Evolutionary conservation across 2,329 filamentous ascomycete genomes (phyloP).

Genomic region (Sporothrix sp.): DNA sequence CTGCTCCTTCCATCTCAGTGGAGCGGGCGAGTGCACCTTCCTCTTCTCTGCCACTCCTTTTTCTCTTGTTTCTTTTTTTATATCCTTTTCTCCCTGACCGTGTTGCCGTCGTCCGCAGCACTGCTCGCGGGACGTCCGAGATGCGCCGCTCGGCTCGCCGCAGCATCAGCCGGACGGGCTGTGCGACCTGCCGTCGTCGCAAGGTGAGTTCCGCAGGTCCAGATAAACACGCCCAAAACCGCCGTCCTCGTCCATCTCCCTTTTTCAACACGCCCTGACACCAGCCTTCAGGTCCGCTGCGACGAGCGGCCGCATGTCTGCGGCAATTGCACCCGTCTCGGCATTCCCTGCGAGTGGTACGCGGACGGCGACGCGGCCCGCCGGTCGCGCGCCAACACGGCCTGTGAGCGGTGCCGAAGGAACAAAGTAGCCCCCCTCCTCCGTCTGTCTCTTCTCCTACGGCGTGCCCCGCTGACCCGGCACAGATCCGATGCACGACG

Average conservation of each 20-base stretch:
- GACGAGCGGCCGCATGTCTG: conserved; percentile 1
- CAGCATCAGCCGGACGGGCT: conserved; percentile 7
- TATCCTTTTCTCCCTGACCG: too few relatives aligned
- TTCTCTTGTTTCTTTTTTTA: too few relatives aligned
- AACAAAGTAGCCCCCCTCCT: neutral
- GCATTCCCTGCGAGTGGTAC: conserved; percentile 8
- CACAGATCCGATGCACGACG: conserved; percentile 3
- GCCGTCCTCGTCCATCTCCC: too few relatives aligned
- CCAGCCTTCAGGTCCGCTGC: neutral
- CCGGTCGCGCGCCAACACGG: conserved; percentile 8
- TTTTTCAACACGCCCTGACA: too few relatives aligned
- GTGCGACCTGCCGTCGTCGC: conserved; percentile 7
- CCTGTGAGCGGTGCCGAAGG: conserved; percentile 7
- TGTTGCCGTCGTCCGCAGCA: neutral
- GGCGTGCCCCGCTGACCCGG: too few relatives aligned
- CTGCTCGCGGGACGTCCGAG: neutral
- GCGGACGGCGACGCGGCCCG: neutral
- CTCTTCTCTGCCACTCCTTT: too few relatives aligned
- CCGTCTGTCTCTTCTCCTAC: neutral
- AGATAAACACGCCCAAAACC: neutral
- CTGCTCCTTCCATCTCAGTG: too few relatives aligned
- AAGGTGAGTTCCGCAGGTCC: neutral
- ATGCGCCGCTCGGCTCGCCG: neutral
- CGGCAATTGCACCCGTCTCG: conserved; percentile 2
- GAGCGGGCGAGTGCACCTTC: too few relatives aligned